Evolutionary conservation across 768 basidiomycete species (phyloP).

Genomic region (Megacollybia marginata): DNA sequence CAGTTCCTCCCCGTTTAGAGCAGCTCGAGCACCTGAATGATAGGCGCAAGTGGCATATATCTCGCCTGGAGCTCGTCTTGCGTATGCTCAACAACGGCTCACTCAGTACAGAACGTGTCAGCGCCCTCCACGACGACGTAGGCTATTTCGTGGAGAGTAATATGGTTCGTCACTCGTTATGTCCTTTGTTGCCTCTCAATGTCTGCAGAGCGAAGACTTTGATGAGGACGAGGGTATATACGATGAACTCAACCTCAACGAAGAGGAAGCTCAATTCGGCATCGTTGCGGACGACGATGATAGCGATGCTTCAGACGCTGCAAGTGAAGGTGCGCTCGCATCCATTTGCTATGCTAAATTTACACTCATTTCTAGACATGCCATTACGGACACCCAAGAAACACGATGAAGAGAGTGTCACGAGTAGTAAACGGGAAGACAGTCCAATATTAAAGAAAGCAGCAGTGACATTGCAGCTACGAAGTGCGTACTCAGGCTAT

Average conservation of each 20-base stretch:
- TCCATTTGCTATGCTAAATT: conserved; percentile 1
- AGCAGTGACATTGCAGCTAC: conserved; percentile 47
- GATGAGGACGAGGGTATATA: conserved; percentile 97
- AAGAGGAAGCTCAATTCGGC: conserved; percentile 93
- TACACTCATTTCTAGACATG: conserved; percentile 33
- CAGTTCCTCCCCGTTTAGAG: conserved; percentile 64
- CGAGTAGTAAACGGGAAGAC: conserved; percentile 69
- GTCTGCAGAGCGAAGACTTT: conserved; percentile 84
- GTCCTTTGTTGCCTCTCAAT: conserved; percentile 3
- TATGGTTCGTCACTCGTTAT: conserved; percentile 51
- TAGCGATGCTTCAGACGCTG: conserved; percentile 68
- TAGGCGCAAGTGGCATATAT: conserved; percentile 91
- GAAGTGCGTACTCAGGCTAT: conserved; percentile 48
- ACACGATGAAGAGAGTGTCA: conserved; percentile 70
- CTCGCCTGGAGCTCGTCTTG: conserved; percentile 86
- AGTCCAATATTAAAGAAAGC: conserved; percentile 81
- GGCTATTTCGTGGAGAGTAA: conserved; percentile 95
- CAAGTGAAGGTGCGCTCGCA: conserved; percentile 57
- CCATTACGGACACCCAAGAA: conserved; percentile 70
- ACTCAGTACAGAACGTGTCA: conserved; percentile 72
- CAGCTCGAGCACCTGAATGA: conserved; percentile 89
- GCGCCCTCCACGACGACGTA: conserved; percentile 86
- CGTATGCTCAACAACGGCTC: conserved; percentile 93
- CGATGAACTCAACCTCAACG: conserved; percentile 94
- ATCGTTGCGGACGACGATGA: conserved; percentile 70